Conservation (phyloP, 352 stramenopile genomes). For the Pythium aphanidermatum region DNA sequence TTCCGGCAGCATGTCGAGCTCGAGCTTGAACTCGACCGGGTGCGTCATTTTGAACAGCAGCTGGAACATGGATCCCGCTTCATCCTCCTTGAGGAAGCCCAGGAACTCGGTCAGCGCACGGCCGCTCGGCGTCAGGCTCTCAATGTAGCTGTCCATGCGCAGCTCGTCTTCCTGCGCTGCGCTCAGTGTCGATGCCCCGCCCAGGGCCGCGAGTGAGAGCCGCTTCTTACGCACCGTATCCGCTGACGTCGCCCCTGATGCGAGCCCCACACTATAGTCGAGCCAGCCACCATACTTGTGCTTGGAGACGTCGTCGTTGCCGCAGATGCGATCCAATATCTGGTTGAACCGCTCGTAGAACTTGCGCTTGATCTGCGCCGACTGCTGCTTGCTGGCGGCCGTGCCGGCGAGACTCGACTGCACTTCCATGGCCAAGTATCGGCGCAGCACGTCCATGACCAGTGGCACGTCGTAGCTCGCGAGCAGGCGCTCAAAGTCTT, state of each 20-base stretch:
- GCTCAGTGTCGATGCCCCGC: slow-evolving; percentile 20
- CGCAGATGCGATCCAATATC: slow-evolving; percentile 74
- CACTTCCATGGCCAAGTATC: slow-evolving; percentile 62
- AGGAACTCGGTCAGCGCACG: slow-evolving; percentile 54
- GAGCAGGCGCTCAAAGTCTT: slow-evolving; percentile 62
- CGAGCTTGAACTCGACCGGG: slow-evolving; percentile 76
- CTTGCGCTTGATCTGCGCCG: slow-evolving; percentile 67
- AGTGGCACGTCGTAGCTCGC: slow-evolving; percentile 59
- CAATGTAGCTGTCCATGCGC: slow-evolving; percentile 42
- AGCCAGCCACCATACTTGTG: slow-evolving; percentile 78
- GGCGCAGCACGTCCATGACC: slow-evolving; percentile 51
- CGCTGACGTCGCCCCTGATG: background rate
- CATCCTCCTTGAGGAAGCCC: slow-evolving; percentile 46
- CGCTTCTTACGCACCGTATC: slow-evolving; percentile 35
- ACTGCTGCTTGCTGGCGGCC: slow-evolving; percentile 62
- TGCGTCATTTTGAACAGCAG: slow-evolving; percentile 74
- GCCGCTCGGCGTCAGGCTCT: slow-evolving; percentile 37
- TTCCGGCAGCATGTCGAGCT: slow-evolving; percentile 70
- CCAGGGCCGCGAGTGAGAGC: slow-evolving; percentile 28
- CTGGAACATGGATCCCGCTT: slow-evolving; percentile 73
- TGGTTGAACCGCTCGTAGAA: slow-evolving; percentile 87
- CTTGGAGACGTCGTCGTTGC: slow-evolving; percentile 65
- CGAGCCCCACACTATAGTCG: slow-evolving; percentile 66
- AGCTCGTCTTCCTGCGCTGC: slow-evolving; percentile 39
- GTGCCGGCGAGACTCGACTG: slow-evolving; percentile 46